phyloP scores from a whole-genome alignment of 306 rosid genomes.

The Vicia sativa region DNA sequence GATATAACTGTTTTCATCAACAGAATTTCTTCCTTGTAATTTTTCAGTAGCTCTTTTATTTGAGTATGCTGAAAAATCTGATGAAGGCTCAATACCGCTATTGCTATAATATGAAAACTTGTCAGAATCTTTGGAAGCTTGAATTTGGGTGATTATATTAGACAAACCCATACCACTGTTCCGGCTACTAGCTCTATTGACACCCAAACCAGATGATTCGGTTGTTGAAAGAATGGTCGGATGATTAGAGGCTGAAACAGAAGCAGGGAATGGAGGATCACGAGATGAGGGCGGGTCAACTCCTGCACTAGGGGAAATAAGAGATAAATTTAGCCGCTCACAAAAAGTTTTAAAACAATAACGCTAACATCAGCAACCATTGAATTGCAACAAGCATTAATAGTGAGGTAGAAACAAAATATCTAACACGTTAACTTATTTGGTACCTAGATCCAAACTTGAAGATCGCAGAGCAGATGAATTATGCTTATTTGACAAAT shows the following conservation, averaged over 20 bases:
- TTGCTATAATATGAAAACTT: slow-evolving; percentile 57
- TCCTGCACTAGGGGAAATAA: slow-evolving; percentile 98
- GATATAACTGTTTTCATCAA: slow-evolving; percentile 59
- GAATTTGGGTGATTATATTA: slow-evolving; percentile 93
- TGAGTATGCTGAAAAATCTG: slow-evolving; percentile 62
- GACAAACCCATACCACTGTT: slow-evolving; percentile 89
- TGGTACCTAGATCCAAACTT: slow-evolving; percentile 98
- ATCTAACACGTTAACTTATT: slow-evolving; percentile 44
- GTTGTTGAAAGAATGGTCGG: slow-evolving; percentile 56
- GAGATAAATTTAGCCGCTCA: slow-evolving; percentile 79
- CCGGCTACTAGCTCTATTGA: slow-evolving; percentile 67
- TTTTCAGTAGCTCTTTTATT: slow-evolving; percentile 67
- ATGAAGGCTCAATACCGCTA: slow-evolving; percentile 55
- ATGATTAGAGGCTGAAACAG: slow-evolving; percentile 78
- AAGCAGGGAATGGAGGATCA: slow-evolving; percentile 98
- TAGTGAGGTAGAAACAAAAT: slow-evolving; percentile 26
- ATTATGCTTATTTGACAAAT: slow-evolving; percentile 79
- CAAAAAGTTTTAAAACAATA: slow-evolving; percentile 40
- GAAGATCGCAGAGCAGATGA: slow-evolving; percentile 73
- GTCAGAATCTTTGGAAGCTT: slow-evolving; percentile 88
- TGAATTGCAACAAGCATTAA: slow-evolving; percentile 32
- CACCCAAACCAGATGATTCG: slow-evolving; percentile 65
- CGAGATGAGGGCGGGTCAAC: slow-evolving; percentile 99
- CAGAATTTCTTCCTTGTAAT: slow-evolving; percentile 63
- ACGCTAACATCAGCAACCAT: slow-evolving; percentile 19